Base-by-base conservation (phyloP, 768 basidiomycete genomes). In the Cystofilobasidium capitatum region DNA sequence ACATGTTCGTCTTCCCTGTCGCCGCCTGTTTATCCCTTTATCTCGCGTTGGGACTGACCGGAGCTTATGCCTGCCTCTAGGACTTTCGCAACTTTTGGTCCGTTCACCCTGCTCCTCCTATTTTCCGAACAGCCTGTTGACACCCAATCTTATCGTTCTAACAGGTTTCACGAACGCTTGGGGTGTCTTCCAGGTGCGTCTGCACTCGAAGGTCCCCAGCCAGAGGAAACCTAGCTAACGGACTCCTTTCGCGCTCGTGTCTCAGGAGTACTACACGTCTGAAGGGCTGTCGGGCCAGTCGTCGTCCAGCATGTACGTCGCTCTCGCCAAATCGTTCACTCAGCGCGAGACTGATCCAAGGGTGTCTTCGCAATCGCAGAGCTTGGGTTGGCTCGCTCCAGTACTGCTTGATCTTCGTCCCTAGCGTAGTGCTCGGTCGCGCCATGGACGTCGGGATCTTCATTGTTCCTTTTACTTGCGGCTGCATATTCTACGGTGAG, bases 341-440 rank as follows among this genome's bases (percentile, higher is more conserved):
- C 24, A 58, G 12, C 29, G 29, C 12, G 12, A 20, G 17, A 14
- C 54, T 45, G 33, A 22, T 31, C 4, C n/a, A n/a, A n/a, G n/a
- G n/a, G n/a, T n/a, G n/a, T n/a, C n/a, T n/a, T n/a, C n/a, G n/a
- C n/a, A n/a, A n/a, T n/a, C n/a, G 7, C 17, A 45, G n/a, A 12
- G 33, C 62, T 17, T 49, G 33, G 49, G 26, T 51, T 22, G 33
- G 44, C 24, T 22, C 33, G 3, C 12, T 51, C 2, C 29, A 63
- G 62, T 63, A 63, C 47, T 16, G 17, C 22, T 44, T 63, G 29
- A 51, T 63, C 62, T 63, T 63, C 45, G 9, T 63, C 24, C 62
- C 62, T 44, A 26, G 44, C 12, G 31, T 63, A 20, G 44, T 51
- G 5, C 22, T 37, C 31, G 62, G 44, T 22, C 45, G 45, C 4